A percentile compares a stretch with the other conserved stretches of the same genome.
Conservation (phyloP, 2,329 filamentous ascomycete species). For the Aspergillus sp. region DNA sequence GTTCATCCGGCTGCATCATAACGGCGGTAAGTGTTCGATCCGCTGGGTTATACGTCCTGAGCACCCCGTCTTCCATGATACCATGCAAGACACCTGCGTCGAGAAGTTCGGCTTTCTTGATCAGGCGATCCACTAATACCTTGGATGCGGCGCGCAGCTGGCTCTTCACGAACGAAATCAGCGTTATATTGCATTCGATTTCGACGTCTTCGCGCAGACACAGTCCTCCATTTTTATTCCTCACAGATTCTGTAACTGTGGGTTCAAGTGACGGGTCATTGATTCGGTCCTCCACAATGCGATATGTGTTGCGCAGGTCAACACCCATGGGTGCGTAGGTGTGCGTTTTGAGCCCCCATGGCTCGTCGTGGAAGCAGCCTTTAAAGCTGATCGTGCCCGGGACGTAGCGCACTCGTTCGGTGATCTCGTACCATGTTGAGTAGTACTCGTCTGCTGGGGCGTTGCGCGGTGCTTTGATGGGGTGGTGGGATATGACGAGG, state of each 20-base stretch:
- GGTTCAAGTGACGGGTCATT: too few species aligned
- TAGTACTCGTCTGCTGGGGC: slow-evolving; percentile 70
- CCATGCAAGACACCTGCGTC: slow-evolving; percentile 24
- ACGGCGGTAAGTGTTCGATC: not conserved
- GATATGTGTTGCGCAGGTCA: slow-evolving; percentile 78
- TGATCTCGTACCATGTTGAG: slow-evolving; percentile 76
- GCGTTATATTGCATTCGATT: slow-evolving; percentile 75
- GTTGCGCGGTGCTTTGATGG: slow-evolving; percentile 67
- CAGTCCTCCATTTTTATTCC: slow-evolving; percentile 62
- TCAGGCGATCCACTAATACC: slow-evolving; percentile 66
- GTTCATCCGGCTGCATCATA: not conserved
- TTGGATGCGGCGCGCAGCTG: slow-evolving; percentile 77
- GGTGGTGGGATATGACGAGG: slow-evolving; percentile 70
- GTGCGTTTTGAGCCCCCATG: slow-evolving; percentile 76
- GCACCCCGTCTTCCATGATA: slow-evolving; percentile 5
- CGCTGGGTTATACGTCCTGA: slow-evolving; percentile 10
- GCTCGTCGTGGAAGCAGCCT: slow-evolving; percentile 75
- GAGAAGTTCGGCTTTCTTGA: slow-evolving; percentile 53
- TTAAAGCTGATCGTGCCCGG: slow-evolving; percentile 77
- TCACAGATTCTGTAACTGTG: too few species aligned
- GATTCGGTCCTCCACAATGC: slow-evolving; percentile 67
- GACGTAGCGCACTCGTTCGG: slow-evolving; percentile 74
- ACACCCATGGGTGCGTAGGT: slow-evolving; percentile 80
- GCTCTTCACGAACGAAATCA: slow-evolving; percentile 76
- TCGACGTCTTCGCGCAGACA: slow-evolving; percentile 86